phyloP scores from a whole-genome alignment of 192 early-diverging fungal species.

The Backusella liffmaniae region DNA sequence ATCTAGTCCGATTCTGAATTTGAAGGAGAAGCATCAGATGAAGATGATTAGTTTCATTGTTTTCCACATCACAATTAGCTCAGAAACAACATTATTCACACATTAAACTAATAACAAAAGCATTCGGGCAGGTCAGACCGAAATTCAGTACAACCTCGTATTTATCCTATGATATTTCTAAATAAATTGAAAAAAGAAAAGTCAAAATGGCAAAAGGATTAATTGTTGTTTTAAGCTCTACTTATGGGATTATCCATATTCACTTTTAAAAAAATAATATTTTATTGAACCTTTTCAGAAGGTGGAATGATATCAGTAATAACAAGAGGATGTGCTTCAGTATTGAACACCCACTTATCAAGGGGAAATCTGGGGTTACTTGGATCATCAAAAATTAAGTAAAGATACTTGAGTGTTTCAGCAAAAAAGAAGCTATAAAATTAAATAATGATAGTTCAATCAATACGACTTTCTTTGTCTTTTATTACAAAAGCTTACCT shows the following conservation, averaged over 20 bases:
- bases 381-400: conserved; percentile 73
- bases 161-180: too few relatives aligned
- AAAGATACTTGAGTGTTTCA: conserved; percentile 96
- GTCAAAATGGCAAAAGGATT: too few relatives aligned
- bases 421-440: conserved; percentile 80
- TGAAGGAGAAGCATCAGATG: neutral
- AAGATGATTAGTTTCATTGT: neutral
- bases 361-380: conserved; percentile 55
- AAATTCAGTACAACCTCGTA: too few relatives aligned
- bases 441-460: neutral
- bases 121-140: neutral
- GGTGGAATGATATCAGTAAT: conserved; percentile 25
- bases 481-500: conserved; percentile 35
- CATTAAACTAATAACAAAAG: neutral
- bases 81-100: neutral
- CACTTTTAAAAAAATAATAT: neutral
- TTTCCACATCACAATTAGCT: neutral
- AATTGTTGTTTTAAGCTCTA: too few relatives aligned
- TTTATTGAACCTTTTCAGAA: neutral
- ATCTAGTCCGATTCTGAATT: neutral
- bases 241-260: neutral
- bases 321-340: conserved; percentile 88
- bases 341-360: conserved; percentile 89
- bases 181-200: too few relatives aligned
- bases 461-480: neutral